Base-by-base conservation (phyloP, 1,284 basidiomycete genomes). In the Gomphus bonarii region DNA sequence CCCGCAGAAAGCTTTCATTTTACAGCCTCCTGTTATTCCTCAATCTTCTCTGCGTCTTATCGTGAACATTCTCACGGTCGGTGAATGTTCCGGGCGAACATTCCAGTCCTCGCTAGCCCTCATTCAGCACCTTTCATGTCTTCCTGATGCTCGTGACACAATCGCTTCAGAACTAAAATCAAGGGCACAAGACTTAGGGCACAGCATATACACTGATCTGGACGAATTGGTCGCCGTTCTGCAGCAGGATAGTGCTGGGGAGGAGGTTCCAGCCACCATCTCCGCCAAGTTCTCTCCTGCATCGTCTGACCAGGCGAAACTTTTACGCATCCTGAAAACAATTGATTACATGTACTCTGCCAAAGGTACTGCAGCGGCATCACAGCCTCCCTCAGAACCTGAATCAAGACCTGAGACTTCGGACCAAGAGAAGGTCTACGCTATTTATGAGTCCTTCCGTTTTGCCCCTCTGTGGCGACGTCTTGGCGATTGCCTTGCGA, bases 281-380 rank as follows among this genome's bases (percentile, higher is more conserved):
- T 82, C 94, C 11, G 81, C 85, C 49, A 91, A 88, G 65, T 97
- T 98, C 71, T 94, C 93, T 1, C 85, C 91, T 0, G 86, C 93
- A 0, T 92, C 92, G 2, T 94, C 94, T 0, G 82, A 85, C 50
- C 94, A 98, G 73, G 92, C 95, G 28, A 95, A 95, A 70, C 78
- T 98, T 1, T 76, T 98, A 3, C 80, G 94, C 25, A 85, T 97
- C 7, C 75, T 98, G 61, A 98, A 97, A 74, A 95, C 93, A 9
- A 89, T 97, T 65, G 94, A 97, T 68, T 95, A 93, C 69, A 91
- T 97, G 82, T 91, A 91, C 71, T 84, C 88, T 1, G 81, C 85
- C 22, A 86, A 83, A 65, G 65, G 78, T 16, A 64, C 72, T 1
- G 65, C 70, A n/a, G 64, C 74, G 12, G 68, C 73, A 5, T 63